Evolutionary conservation across 2,329 filamentous ascomycete species (phyloP).

Genomic region (Diaporthe sp.): DNA sequence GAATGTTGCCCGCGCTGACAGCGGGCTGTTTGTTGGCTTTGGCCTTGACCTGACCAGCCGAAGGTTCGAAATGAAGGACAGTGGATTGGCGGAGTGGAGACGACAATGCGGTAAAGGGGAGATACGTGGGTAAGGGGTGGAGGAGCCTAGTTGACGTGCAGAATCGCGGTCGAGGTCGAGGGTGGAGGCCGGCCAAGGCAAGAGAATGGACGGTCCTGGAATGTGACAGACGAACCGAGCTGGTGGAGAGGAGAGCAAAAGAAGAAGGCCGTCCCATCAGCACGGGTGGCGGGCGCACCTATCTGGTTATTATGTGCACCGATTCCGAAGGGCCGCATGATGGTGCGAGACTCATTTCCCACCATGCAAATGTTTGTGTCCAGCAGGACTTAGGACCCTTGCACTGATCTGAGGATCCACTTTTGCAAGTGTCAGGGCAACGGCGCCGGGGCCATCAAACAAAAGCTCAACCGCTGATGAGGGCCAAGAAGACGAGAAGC

Average conservation of each 20-base stretch:
- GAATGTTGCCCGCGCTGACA: constrained; percentile 12
- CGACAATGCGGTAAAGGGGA: constrained; percentile 33
- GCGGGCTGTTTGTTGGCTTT: constrained; percentile 5
- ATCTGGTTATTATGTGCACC: constrained; percentile 9
- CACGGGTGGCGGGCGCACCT: background rate
- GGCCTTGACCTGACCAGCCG: background rate
- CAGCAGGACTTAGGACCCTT: constrained; percentile 11
- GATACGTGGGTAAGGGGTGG: constrained; percentile 32
- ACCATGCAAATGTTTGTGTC: constrained; percentile 12
- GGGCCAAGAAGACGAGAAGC: background rate
- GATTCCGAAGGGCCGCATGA: constrained; percentile 14
- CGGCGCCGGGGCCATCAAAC: constrained; percentile 23
- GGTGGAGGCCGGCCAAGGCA: background rate
- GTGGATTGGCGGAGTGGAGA: constrained; percentile 33
- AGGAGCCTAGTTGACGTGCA: constrained; percentile 32
- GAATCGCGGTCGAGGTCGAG: constrained; percentile 21
- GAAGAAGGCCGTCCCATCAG: background rate
- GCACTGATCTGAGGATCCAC: constrained; percentile 30
- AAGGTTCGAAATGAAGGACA: constrained; percentile 25
- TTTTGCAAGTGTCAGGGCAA: constrained; percentile 32
- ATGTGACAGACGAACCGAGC: constrained; percentile 15
- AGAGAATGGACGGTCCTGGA: constrained; percentile 16
- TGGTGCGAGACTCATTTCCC: constrained; percentile 34
- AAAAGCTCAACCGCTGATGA: background rate
- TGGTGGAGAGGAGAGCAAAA: constrained; percentile 5